Conservation (phyloP, 768 basidiomycete genomes). For the Astraeus odoratus region DNA sequence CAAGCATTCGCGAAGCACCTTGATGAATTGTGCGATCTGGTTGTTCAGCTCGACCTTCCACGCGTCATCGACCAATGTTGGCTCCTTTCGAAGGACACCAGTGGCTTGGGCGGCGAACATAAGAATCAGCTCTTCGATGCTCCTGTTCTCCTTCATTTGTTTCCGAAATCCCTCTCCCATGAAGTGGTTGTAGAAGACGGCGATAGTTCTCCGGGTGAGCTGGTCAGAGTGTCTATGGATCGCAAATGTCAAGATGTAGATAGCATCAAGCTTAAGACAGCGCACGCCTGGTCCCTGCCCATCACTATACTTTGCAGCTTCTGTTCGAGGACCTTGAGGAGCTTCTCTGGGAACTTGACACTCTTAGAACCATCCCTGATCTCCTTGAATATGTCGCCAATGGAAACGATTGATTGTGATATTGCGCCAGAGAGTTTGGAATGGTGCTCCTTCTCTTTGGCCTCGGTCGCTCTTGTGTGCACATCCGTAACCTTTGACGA, state of each 20-base stretch:
- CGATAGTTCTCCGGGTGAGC: conserved; percentile 82
- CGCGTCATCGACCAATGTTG: conserved; percentile 70
- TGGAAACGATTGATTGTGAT: conserved; percentile 45
- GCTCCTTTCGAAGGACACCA: conserved; percentile 83
- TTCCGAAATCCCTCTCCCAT: conserved; percentile 78
- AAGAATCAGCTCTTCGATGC: conserved; percentile 95
- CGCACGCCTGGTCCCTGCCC: conserved; percentile 86
- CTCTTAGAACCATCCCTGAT: conserved; percentile 72
- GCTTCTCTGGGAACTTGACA: conserved; percentile 90
- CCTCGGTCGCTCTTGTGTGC: conserved; percentile 29
- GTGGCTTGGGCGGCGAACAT: conserved; percentile 93
- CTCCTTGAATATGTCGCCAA: conserved; percentile 79
- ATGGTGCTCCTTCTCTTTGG: conserved; percentile 57
- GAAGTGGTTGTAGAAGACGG: conserved; percentile 87
- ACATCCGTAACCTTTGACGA: conserved; percentile 44
- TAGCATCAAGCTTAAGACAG: conserved; percentile 12
- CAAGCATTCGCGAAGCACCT: conserved; percentile 77
- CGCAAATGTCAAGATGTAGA: conserved; percentile 2
- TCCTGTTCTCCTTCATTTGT: conserved; percentile 93
- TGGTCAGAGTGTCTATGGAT: conserved; percentile 76
- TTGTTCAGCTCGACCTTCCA: conserved; percentile 93
- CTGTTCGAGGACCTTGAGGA: conserved; percentile 85
- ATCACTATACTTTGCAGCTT: conserved; percentile 89
- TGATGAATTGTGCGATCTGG: conserved; percentile 86
- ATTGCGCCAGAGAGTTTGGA: conserved; percentile 61